These are phyloP conservation scores for Elaeis guineensis DNA, from an alignment of 176 grass and related monocot species.

Conservation along the genomic window DNA sequence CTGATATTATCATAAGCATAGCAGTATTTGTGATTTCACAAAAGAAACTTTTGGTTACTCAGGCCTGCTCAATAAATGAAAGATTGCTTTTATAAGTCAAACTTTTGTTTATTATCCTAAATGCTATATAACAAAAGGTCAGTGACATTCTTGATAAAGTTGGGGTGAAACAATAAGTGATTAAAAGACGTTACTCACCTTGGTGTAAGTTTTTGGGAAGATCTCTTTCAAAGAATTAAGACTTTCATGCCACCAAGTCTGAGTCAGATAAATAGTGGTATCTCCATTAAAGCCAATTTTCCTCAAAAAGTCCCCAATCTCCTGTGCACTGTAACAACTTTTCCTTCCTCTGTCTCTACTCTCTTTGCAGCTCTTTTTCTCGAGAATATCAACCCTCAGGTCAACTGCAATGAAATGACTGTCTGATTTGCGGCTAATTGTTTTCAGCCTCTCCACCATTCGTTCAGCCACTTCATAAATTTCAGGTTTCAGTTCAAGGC, in stretches of 20 bases:
- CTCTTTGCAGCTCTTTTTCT: conserved; percentile 56
- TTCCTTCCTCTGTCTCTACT: conserved; percentile 37
- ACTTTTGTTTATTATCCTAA: too few species aligned
- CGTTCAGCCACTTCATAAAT: conserved; percentile 45
- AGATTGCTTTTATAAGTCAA: too few species aligned
- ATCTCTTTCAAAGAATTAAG: conserved; percentile 53
- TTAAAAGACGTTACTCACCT: conserved; percentile 31
- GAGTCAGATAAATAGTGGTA: conserved; percentile 68
- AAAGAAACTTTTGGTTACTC: too few species aligned
- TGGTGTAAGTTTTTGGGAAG: conserved; percentile 77
- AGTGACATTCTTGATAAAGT: too few species aligned
- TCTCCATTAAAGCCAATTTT: conserved; percentile 52
- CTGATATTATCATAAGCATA: too few species aligned
- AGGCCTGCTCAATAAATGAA: too few species aligned
- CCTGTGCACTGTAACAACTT: conserved; percentile 55
- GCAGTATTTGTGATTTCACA: too few species aligned
- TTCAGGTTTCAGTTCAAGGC: conserved; percentile 54
- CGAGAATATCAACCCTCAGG: conserved; percentile 54
- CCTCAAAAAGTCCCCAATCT: conserved; percentile 62
- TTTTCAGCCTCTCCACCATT: conserved; percentile 68
- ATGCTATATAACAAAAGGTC: too few species aligned
- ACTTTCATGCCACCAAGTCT: conserved; percentile 64
- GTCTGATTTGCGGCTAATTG: conserved; percentile 42
- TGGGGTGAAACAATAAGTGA: too few species aligned
- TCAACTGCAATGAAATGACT: conserved; percentile 51